These are phyloP conservation scores for Leptosphaerulina australis DNA, from an alignment of 2,329 filamentous ascomycete genomes.

Conservation along the genomic window DNA sequence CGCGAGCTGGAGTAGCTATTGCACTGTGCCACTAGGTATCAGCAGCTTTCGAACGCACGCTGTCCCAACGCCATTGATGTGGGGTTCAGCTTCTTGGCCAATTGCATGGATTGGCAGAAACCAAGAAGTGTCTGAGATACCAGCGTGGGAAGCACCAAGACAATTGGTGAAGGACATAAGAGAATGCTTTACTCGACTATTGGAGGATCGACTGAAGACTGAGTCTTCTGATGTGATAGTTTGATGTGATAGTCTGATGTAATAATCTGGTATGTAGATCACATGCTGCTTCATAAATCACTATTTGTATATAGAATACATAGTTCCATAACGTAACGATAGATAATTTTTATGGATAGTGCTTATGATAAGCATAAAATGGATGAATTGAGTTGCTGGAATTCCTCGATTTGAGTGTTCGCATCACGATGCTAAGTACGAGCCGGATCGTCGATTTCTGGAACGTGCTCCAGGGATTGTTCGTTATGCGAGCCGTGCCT, in stretches of 20 bases:
- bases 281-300: not conserved
- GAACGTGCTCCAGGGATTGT: not conserved
- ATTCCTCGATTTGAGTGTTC: slow-evolving; percentile 1
- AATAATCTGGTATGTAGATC: not conserved
- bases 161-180: slow-evolving; percentile 51
- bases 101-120: slow-evolving; percentile 49
- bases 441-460: slow-evolving; percentile 17
- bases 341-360: not conserved
- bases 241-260: not conserved
- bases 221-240: slow-evolving; percentile 1
- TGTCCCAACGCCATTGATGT: slow-evolving; percentile 43
- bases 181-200: slow-evolving; percentile 45
- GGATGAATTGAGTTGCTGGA: not conserved
- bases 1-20: slow-evolving; percentile 27
- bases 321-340: not conserved
- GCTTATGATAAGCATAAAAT: not conserved
- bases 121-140: slow-evolving; percentile 40
- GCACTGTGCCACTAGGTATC: slow-evolving; percentile 48
- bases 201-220: slow-evolving; percentile 22
- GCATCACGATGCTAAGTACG: not conserved
- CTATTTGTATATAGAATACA: not conserved
- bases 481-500: not conserved
- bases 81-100: slow-evolving; percentile 47
- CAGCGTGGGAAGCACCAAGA: slow-evolving; percentile 51
- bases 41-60: slow-evolving; percentile 43